Base-by-base conservation (phyloP, 2,329 filamentous ascomycete genomes). In the Penicillium sp. region DNA sequence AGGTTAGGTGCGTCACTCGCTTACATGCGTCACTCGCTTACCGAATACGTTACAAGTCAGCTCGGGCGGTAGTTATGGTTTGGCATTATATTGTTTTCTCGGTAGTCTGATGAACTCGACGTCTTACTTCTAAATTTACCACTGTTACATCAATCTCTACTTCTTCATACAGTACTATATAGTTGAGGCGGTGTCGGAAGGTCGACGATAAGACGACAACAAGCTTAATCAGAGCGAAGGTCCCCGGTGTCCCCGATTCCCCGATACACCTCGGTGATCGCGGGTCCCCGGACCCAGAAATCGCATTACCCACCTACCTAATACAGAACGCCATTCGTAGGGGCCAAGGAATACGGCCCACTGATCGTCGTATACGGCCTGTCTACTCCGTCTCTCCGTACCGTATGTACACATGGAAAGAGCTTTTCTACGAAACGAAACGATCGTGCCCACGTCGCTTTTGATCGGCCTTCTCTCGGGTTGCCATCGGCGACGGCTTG, bases 241-340 rank as follows among this genome's bases (percentile, higher is more conserved):
- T 23, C 20, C 20, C 18, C 20, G 23, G 32, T 12, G 27, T 25
- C 13, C 44, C 44, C 44, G 35, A 32, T 15, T 46, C 25, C 33
- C 44, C 44, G 35, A 46, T 25, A 25, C 44, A 35, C 44, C 35
- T 44, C 25, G 33, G n/a, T 9, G 10, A 39, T 46, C 7, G 35
- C 4, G 28, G 31, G 31, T 32, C 18, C 27, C 10, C 35, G 38
- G 18, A 40, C 25, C 44, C 18, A 23, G 10, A 9, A 23, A 8
- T 27, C 28, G 20, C 31, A 25, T 50, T 37, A 50, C 37, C 35
- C 40, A 52, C 37, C 35, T 52, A 20, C 46, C 49, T 18, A 33
- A 49, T 44, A 6, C 27, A 47, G 41, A 29, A 42, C 33, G 25
- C n/a, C 38, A 37, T 24, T 49, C 15, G 38, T 32, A 50, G 42